Base-by-base conservation (phyloP, 225 moss, liverwort and hornwort species). In the Bryum argenteum region DNA sequence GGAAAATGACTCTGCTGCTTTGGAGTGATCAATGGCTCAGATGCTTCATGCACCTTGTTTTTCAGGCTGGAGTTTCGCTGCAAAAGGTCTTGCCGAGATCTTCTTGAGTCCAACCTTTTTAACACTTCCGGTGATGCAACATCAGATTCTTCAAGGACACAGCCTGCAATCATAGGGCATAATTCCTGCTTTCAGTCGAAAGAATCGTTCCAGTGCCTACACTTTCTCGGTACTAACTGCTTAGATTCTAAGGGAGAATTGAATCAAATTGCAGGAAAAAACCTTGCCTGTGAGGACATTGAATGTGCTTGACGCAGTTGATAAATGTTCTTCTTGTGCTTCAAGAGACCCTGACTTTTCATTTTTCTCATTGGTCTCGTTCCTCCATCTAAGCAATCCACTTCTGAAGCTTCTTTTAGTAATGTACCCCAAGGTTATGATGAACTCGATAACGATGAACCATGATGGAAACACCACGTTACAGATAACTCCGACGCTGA, bases 401-500 rank as follows among this genome's bases (percentile, higher is more conserved):
- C 61, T 76, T 67, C 56, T 33, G 38, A 76, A 62, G 61, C 80
- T 81, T 44, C 71, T 43, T 6, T 28, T 14, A 6, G 75, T 72
- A 55, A 70, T 81, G 61, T 75, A 81, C 5, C 63, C 66, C 43
- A 81, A 66, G 48, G 72, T 76, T 26, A 76, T 3, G 41, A 72
- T 51, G 43, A 81, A 66, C 61, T 71, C 75, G 6, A 76, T 8
- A 72, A 26, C 56, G 50, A 81, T 76, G 54, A 81, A 75, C 80
- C 80, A 81, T 12, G 75, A 65, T 9, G 80, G 71, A 20, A 80
- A 70, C 16, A 76, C 42, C 28, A 71, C 53, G 24, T 80, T 76
- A 16, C 70, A 75, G 42, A 80, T 80, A 41, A 80, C 75, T 10
- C 80, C 80, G 17, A 71, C 15, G 65, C 80, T 76, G 75, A 76